phyloP scores from a whole-genome alignment of 2,329 filamentous ascomycete species.

The Fonsecaea pugnacius region DNA sequence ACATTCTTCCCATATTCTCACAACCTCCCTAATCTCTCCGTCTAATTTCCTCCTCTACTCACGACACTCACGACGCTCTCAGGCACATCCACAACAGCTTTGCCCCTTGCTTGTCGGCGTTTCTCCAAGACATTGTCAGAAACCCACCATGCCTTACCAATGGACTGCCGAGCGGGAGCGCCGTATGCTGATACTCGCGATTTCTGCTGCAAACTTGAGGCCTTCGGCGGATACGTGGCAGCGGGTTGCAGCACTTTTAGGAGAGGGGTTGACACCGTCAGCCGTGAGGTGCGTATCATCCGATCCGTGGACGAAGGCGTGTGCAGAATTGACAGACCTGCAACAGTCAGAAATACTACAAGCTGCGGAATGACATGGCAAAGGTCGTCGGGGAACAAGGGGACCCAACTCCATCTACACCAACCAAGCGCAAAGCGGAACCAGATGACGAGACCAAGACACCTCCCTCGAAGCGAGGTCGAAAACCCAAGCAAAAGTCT shows the following conservation, averaged over 20 bases:
- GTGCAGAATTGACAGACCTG: constrained; percentile 16
- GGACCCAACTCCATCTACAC: constrained; percentile 22
- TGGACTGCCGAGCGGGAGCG: constrained; percentile 32
- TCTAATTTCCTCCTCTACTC: constrained; percentile 14
- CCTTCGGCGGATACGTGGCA: constrained; percentile 36
- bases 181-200: constrained; percentile 32
- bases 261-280: constrained; percentile 32
- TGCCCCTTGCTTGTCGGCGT: constrained; percentile 3
- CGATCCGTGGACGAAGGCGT: background rate
- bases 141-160: constrained; percentile 28
- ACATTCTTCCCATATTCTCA: background rate
- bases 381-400: constrained; percentile 21
- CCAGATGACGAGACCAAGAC: constrained; percentile 25
- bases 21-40: constrained; percentile 10
- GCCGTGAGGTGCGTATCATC: constrained; percentile 31
- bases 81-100: constrained; percentile 5
- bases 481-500: constrained; percentile 20
- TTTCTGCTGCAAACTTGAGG: constrained; percentile 28
- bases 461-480: constrained; percentile 25
- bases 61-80: constrained; percentile 14
- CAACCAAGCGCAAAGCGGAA: constrained; percentile 30
- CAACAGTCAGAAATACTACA: constrained; percentile 37
- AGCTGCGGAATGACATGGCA: constrained; percentile 33
- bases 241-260: constrained; percentile 33
- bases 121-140: background rate